Evolutionary conservation across 768 basidiomycete species (phyloP), one percentile per base, ranked within the genome.

Genomic region (Glaciozyma antarctica): DNA sequence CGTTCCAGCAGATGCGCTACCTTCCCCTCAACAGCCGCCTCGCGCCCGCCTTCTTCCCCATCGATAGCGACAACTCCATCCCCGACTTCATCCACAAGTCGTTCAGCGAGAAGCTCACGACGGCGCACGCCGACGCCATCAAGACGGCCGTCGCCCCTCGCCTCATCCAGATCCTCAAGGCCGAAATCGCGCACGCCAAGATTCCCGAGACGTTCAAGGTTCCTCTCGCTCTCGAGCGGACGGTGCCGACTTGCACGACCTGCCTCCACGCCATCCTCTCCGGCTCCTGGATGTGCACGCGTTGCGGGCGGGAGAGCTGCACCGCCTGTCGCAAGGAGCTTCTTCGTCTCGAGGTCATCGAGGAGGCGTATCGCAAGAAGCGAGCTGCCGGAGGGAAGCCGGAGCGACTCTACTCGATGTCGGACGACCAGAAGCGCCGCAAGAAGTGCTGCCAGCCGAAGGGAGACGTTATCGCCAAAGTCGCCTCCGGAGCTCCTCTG

Each of bases 381-480:
- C 28, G 30, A 28, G 22, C 19, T 28, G 24, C 21, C 2, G 32
- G 21, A 22, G 26, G 3, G 19, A 24, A 30, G 28, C 15, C 7
- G 10, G 28, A 26, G n/a, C 7, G 22, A 22, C 16, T 44, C 17
- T 34, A 28, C 32, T n/a, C 24, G 17, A 30, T 47, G 7, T 10
- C 34, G 13, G 38, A 38, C 48, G 68, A 69, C 38, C 22, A 24
- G 1, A 62, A 65, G 43, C 61, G 68, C 13, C 59, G 68, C 32
- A 60, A 47, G 49, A 69, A 69, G 60, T 69, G 68, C 45, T 44
- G 65, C 54, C 60, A 64, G 16, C 65, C 65, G 68, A 63, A 58
- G 30, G 61, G 68, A 28, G 64, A 58, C 32, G 59, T 60, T 24
- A 47, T 58, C 9, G 28, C 24, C 34, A 9, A 26, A 21, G 41